Base-by-base conservation (phyloP, 2,329 filamentous ascomycete species). In the Fusarium mundagurra region DNA sequence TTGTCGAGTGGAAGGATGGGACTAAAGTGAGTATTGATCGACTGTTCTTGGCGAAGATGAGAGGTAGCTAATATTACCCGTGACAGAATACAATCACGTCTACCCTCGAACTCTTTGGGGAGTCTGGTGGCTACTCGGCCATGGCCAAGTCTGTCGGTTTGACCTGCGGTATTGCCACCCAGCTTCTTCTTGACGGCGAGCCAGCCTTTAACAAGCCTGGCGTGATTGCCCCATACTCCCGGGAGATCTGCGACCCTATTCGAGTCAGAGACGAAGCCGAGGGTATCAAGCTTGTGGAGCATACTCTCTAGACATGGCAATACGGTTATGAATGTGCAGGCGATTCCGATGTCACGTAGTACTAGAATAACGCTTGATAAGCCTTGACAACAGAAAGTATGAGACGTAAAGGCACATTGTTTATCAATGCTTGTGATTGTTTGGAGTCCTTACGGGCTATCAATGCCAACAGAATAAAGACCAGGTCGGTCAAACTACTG, bases 321-420 rank as follows among this genome's bases (percentile, higher is more conserved):
- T 9, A n/a, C 4, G 2, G 14, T 7, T 11, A 17, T 53, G 1
- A 3, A 27, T n/a, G 20, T 2, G 16, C 6, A 18, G 24, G 11
- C 6, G 8, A 31, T 17, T n/a, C 12, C 24, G 6, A 6, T 29
- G 8, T 0, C 5, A 18, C 4, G 4, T 10, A 39, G 18, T 17
- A 17, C 10, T 10, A 39, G n/a, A n/a, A n/a, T n/a, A n/a, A n/a
- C n/a, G n/a, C n/a, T n/a, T n/a, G n/a, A n/a, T n/a, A n/a, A n/a
- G n/a, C n/a, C n/a, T n/a, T n/a, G n/a, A n/a, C n/a, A n/a, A n/a
- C n/a, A n/a, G n/a, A n/a, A n/a, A n/a, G n/a, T n/a, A n/a, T n/a
- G n/a, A n/a, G n/a, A n/a, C n/a, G n/a, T n/a, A n/a, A n/a, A n/a
- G n/a, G n/a, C n/a, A n/a, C n/a, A n/a, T n/a, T n/a, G n/a, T n/a